Base-by-base conservation (phyloP, 2,329 filamentous ascomycete genomes). In the Hymenoscyphus repandus region DNA sequence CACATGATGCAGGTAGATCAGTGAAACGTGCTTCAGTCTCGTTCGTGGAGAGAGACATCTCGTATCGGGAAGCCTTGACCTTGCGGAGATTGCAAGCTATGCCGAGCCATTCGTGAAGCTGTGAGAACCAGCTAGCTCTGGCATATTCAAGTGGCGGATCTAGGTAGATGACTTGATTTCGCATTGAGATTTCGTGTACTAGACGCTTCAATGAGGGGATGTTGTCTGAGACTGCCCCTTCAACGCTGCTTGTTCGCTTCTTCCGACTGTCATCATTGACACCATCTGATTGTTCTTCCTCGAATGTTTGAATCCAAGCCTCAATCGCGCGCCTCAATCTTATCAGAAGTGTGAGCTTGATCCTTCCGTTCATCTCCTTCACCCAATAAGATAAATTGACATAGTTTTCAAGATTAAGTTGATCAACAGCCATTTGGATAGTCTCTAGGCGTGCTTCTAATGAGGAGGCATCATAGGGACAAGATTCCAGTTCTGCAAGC, bases 121-220 rank as follows among this genome's bases (percentile, higher is more conserved):
- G 91, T 15, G 86, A 77, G 65, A 95, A 88, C 93, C 95, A 99
- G 65, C 86, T 92, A 11, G 92, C 91, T 58, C 91, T 83, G 13
- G 93, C 91, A 66, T 85, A 93, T 66, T 96, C 90, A 46, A 97
- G 75, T 5, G 93, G 93, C 3, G 93, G 95, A 47, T 96, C 93
- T 22, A 99, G 80, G 64, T 95, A 96, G 59, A 99, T 96, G 58
- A 96, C 87, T 68, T 99, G 93, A 62, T 97, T 97, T 31, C 89
- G 88, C 90, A 99, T 99, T 5, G 90, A 93, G 49, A 99, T 86
- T 67, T 99, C 93, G 60, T 96, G 89, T 13, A 93, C 78, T 20
- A 95, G 78, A 30, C 79, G 81, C 62, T 80, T 83, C 70, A 95
- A 82, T 3, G 76, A 76, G 0, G 89, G 88, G 2, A 72, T 70